Evolutionary conservation across 176 grass and related monocot species (phyloP).

Genomic region (Oryza glaberrima): DNA sequence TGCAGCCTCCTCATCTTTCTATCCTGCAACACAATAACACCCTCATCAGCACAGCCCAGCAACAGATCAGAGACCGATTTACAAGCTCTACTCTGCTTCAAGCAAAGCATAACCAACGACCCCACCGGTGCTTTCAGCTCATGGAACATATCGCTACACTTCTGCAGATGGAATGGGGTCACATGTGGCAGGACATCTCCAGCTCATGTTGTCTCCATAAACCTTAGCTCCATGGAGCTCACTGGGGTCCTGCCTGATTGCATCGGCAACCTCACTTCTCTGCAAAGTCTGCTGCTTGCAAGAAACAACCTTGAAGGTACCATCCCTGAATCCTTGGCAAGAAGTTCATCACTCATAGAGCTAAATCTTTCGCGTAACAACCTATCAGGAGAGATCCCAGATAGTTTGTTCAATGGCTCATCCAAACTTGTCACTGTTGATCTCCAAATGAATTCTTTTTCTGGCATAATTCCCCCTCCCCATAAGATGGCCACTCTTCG

Average conservation of each 20-base stretch:
- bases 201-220: constrained; percentile 34
- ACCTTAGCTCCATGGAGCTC: constrained; percentile 19
- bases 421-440: constrained; percentile 20
- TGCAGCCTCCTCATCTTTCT: constrained; percentile 17
- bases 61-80: constrained; percentile 30
- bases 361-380: constrained; percentile 31
- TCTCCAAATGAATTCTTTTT: background rate
- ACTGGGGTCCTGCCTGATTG: constrained; percentile 35
- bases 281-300: constrained; percentile 17
- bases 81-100: constrained; percentile 57
- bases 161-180: constrained; percentile 55
- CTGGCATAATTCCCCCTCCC: constrained; percentile 27
- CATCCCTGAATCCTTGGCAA: constrained; percentile 28
- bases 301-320: constrained; percentile 16
- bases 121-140: constrained; percentile 1
- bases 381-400: constrained; percentile 28
- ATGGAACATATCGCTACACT: constrained; percentile 40
- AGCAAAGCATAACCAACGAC: constrained; percentile 6
- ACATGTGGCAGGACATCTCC: constrained; percentile 23
- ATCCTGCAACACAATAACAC: background rate
- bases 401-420: constrained; percentile 19
- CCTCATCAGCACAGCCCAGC: background rate
- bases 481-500: background rate
- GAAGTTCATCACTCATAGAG: background rate
- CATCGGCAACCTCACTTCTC: constrained; percentile 30